Evolutionary conservation across 306 rosid genomes (phyloP).

Genomic region (apple (Malus domestica)): DNA sequence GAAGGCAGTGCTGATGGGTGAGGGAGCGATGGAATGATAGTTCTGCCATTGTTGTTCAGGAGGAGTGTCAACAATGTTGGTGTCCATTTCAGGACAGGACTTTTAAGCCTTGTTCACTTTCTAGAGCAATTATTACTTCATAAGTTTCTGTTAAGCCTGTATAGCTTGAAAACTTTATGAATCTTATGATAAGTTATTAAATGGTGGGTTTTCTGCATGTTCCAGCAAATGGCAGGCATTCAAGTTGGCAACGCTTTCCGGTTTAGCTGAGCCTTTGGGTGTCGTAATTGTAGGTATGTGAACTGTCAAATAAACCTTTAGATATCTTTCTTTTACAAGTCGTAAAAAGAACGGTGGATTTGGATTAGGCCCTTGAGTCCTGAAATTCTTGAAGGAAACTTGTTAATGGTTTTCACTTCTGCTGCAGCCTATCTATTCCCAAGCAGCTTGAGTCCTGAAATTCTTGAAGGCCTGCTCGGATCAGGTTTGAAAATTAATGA

Average conservation of each 20-base stretch:
- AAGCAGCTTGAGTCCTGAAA: slow-evolving; percentile 82
- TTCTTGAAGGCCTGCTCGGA: slow-evolving; percentile 93
- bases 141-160: background rate
- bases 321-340: background rate
- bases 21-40: no score
- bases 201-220: slow-evolving; percentile 11
- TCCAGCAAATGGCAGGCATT: slow-evolving; percentile 97
- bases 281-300: slow-evolving; percentile 82
- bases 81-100: background rate
- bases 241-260: slow-evolving; percentile 95
- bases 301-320: background rate
- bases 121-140: background rate
- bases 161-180: no score
- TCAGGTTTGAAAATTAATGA: slow-evolving; percentile 46
- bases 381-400: background rate
- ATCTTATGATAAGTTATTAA: background rate
- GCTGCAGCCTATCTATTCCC: slow-evolving; percentile 83
- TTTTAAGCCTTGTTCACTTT: background rate
- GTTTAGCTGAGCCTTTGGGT: slow-evolving; percentile 92
- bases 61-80: background rate
- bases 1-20: no score
- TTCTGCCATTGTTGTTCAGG: no score
- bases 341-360: background rate
- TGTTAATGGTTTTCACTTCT: slow-evolving; percentile 14
- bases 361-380: background rate